Base-by-base conservation (phyloP, 306 rosid species). In the Rosa chinensis region DNA sequence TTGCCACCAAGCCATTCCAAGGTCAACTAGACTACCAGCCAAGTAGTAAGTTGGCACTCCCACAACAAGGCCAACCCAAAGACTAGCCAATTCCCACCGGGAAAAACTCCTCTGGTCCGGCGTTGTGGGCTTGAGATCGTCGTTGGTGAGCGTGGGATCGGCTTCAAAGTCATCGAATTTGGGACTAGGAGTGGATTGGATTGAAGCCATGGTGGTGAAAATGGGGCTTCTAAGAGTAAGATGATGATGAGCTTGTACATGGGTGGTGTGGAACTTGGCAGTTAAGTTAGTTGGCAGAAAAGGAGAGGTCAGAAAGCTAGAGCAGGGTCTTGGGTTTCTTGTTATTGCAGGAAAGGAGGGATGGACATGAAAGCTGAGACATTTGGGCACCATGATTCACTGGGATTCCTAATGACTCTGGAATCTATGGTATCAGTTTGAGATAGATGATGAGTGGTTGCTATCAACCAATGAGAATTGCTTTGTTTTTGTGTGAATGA, bases 1-100 rank as follows among this genome's bases (percentile, higher is more conserved):
- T 83, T 95, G 97, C 99, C 97, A 91, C 97, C 99, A 95, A 10
- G 99, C 87, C 99, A 94, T 94, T 0, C 99, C 99, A 20, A 94
- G 95, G 28, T 94, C 97, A 23, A 94, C 97, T 4, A 94, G 87
- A 72, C 93, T 89, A 0, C 99, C 97, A 10, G 97, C 99, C 23
- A 94, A 87, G 84, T 94, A 94, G 56, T 91, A 92, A 4, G 99
- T 61, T 7, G 99, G 99, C 23, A 94, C 97, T 28, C 97, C 99
- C 66, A 94, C 97, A 17, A 94, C 97, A 11, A 94, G 92, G 0
- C 97, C 97, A 2, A 92, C 66, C 97, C 99, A 94, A 5, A 94
- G 90, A 73, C 84, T 73, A 0, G 95, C 90, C 85, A 95, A 79
- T 68, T 95, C 99, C 62, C 85, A 87, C 76, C 92, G 79, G 8